Evolutionary conservation across 495 filamentous ascomycete genomes (phyloP), one percentile per base, ranked within the genome.

Genomic region (Hypoxylon perforatum): DNA sequence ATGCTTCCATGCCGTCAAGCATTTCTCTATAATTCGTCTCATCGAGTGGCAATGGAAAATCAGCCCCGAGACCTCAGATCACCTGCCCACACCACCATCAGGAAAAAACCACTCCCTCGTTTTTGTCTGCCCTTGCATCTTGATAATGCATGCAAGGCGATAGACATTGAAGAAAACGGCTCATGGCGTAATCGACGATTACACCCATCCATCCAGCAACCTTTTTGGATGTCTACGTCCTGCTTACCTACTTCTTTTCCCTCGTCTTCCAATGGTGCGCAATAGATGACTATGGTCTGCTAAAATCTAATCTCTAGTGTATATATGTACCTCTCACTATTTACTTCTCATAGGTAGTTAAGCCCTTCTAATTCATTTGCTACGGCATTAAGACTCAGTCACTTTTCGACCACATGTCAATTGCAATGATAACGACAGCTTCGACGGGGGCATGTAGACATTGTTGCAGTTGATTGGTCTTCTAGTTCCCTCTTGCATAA

Each of bases 141-240:
- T 57, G 66, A 59, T 64, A 64, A 63, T 64, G 50, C 56, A 69
- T 49, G 44, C 54, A 63, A 36, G 65, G 59, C 59, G 19, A 50
- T 57, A 28, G 30, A 48, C 41, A 69, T 61, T 69, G 60, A 64
- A 63, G 65, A 69, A 68, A 63, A 45, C 35, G 49, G 17, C 51
- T 46, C 56, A 55, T 62, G 23, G 49, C 65, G 54, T 63, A 68
- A 56, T 63, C 48, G 65, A 59, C 46, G 44, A 54, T 59, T 33
- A 35, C 56, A 47, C 46, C 14, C 38, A 15, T 52, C 25, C 38
- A 61, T 23, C 28, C 19, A 17, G 51, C 11, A 18, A 36, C 9
- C 46, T 35, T 36, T 22, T 56, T 33, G 18, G 36, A 62, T 17
- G 46, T 19, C 52, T 46, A 14, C 15, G 14, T 54, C n/a, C 58